Percentiles rank a stretch among this genome's conserved stretches.
Conservation (phyloP, 805 yeast genomes). For the Nakazawaea siamensis region DNA sequence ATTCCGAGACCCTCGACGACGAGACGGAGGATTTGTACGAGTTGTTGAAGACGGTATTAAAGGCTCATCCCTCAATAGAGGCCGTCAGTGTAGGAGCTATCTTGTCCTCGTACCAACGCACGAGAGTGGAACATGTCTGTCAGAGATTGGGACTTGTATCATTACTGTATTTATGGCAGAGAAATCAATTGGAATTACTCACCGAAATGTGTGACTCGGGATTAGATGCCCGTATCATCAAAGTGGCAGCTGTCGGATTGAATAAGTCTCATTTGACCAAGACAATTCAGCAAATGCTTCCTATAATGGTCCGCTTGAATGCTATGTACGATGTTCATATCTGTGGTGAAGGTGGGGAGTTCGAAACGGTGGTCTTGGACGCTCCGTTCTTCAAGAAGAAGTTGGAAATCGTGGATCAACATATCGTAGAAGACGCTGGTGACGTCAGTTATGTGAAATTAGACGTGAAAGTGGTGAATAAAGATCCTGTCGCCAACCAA, state of each 20-base stretch:
- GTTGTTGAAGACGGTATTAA: conserved; percentile 40
- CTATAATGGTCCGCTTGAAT: conserved; percentile 51
- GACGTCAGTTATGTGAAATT: conserved; percentile 66
- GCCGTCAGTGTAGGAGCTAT: conserved; percentile 97
- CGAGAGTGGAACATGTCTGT: conserved; percentile 90
- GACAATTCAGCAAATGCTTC: conserved; percentile 52
- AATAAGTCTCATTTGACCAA: conserved; percentile 59
- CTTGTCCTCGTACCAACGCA: conserved; percentile 88
- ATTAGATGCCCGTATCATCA: conserved; percentile 76
- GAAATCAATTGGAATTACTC: conserved; percentile 75
- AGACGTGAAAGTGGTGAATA: conserved; percentile 37
- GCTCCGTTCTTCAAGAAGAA: conserved; percentile 70
- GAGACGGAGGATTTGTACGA: conserved; percentile 79
- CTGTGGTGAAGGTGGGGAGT: conserved; percentile 99
- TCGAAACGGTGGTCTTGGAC: conserved; percentile 87
- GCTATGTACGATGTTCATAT: conserved; percentile 73
- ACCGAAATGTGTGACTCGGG: conserved; percentile 64
- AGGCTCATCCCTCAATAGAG: conserved; percentile 58
- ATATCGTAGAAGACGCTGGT: conserved; percentile 42
- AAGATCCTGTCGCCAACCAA: conserved; percentile 14
- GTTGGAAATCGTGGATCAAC: conserved; percentile 31
- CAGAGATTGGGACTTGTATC: conserved; percentile 58
- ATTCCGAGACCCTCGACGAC: conserved; percentile 57
- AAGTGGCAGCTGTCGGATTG: conserved; percentile 91
- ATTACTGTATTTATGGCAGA: conserved; percentile 83